Evolutionary conservation across 306 rosid species (phyloP).

Genomic region (Calophaca sinica): DNA sequence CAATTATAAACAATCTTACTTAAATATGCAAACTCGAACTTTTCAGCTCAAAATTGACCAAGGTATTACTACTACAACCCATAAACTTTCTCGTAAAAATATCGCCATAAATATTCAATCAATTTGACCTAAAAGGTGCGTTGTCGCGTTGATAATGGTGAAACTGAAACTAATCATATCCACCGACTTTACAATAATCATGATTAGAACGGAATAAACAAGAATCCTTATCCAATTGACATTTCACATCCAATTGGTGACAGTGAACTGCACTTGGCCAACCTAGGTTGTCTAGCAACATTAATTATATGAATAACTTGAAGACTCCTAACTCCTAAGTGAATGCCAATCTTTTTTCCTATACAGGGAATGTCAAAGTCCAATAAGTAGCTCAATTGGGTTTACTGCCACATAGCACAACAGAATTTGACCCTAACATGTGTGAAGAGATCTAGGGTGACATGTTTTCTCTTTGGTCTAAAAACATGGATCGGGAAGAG

Average conservation of each 20-base stretch:
- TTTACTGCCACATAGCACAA: slow-evolving; percentile 7
- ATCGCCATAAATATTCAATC: slow-evolving; percentile 6
- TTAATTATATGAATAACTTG: slow-evolving; percentile 15
- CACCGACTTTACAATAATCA: slow-evolving; percentile 10
- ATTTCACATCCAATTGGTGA: neutral
- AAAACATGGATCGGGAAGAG: slow-evolving; percentile 28
- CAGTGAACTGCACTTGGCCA: slow-evolving; percentile 14
- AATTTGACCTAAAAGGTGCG: slow-evolving; percentile 27
- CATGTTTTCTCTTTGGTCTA: neutral
- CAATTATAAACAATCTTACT: neutral
- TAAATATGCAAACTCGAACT: slow-evolving; percentile 4
- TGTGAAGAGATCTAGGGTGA: slow-evolving; percentile 13
- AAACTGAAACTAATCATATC: slow-evolving; percentile 29
- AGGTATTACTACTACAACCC: slow-evolving; percentile 11
- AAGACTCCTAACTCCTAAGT: neutral
- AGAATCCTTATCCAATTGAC: neutral
- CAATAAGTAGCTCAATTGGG: neutral
- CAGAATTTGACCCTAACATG: slow-evolving; percentile 9
- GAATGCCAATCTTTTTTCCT: slow-evolving; percentile 20
- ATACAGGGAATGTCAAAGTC: slow-evolving; percentile 17
- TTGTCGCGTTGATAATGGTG: neutral
- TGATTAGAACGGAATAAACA: slow-evolving; percentile 10
- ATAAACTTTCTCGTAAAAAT: slow-evolving; percentile 1
- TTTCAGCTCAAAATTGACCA: slow-evolving; percentile 25
- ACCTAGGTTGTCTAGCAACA: slow-evolving; percentile 11